A percentile compares a stretch with the other conserved stretches of the same genome.
phyloP scores from a whole-genome alignment of 306 rosid genomes.

The Sesbania bispinosa region DNA sequence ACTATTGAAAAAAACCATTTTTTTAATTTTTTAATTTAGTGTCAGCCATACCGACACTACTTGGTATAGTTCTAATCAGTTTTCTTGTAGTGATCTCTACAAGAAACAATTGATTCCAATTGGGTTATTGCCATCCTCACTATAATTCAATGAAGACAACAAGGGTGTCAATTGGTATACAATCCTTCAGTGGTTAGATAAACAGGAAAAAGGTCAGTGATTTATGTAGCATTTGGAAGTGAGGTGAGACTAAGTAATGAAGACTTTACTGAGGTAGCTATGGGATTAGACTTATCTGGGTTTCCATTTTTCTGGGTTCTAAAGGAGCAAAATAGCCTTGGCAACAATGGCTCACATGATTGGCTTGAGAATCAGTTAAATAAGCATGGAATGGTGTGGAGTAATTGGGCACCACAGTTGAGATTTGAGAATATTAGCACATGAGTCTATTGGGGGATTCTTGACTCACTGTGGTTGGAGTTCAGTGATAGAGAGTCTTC shows the following conservation, averaged over 20 bases:
- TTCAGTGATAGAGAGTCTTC: slow-evolving; percentile 4
- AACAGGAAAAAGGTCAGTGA: slow-evolving; percentile 19
- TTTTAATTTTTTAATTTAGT: too few relatives aligned
- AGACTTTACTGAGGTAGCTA: slow-evolving; percentile 16
- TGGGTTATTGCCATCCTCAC: slow-evolving; percentile 27
- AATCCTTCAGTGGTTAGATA: slow-evolving; percentile 31
- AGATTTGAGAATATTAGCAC: slow-evolving; percentile 25
- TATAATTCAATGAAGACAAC: neutral
- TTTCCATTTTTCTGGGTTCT: neutral
- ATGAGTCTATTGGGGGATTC: slow-evolving; percentile 32
- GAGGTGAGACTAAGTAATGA: slow-evolving; percentile 23
- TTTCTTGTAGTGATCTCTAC: too few relatives aligned
- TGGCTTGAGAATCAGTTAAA: neutral
- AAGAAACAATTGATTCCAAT: slow-evolving; percentile 31
- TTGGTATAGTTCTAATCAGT: too few relatives aligned
- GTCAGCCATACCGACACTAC: too few relatives aligned
- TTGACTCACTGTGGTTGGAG: slow-evolving; percentile 38
- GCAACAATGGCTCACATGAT: neutral
- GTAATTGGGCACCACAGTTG: slow-evolving; percentile 29
- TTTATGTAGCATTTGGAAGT: slow-evolving; percentile 34
- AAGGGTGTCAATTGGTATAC: slow-evolving; percentile 7
- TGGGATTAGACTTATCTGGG: neutral
- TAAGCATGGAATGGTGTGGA: slow-evolving; percentile 16
- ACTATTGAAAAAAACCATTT: too few relatives aligned
- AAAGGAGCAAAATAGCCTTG: neutral